Percentiles rank a stretch among this genome's conserved stretches.
phyloP scores from a whole-genome alignment of 495 filamentous ascomycete species.

The Pyronema omphalodes region DNA sequence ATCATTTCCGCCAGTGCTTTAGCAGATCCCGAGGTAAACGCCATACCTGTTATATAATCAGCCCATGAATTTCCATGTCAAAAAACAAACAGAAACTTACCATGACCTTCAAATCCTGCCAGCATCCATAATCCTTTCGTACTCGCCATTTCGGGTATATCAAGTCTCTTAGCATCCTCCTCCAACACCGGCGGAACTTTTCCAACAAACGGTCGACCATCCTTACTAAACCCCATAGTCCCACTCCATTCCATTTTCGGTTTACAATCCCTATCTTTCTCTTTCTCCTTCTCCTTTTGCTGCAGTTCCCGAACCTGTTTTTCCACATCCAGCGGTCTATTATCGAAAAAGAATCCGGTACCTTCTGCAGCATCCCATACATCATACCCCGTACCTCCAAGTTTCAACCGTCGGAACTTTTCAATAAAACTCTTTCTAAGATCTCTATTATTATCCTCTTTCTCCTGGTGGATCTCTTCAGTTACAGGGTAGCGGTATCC shows the following conservation, averaged over 20 bases:
- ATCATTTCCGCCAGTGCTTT: slow-evolving; percentile 49
- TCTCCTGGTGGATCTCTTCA: slow-evolving; percentile 7
- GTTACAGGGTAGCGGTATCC: slow-evolving; percentile 25
- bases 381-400: slow-evolving; percentile 5
- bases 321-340: too few relatives aligned
- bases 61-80: not conserved
- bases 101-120: slow-evolving; percentile 54
- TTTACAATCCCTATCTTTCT: not conserved
- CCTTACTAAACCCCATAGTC: slow-evolving; percentile 61
- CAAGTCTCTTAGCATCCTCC: slow-evolving; percentile 23
- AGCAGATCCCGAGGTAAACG: slow-evolving; percentile 50
- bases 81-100: slow-evolving; percentile 22
- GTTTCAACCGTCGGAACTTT: slow-evolving; percentile 24
- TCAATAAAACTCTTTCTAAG: slow-evolving; percentile 24
- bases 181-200: slow-evolving; percentile 31
- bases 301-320: not conserved
- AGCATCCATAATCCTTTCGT: slow-evolving; percentile 36
- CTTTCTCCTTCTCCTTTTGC: not conserved
- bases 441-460: not conserved
- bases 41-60: slow-evolving; percentile 34
- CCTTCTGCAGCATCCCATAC: slow-evolving; percentile 21
- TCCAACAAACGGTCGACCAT: slow-evolving; percentile 51
- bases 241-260: slow-evolving; percentile 48
- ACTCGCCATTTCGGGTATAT: slow-evolving; percentile 8
- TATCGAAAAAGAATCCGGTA: not conserved